These are phyloP conservation scores for Dendrothele bispora DNA, from an alignment of 768 basidiomycete genomes.

Conservation along the genomic window DNA sequence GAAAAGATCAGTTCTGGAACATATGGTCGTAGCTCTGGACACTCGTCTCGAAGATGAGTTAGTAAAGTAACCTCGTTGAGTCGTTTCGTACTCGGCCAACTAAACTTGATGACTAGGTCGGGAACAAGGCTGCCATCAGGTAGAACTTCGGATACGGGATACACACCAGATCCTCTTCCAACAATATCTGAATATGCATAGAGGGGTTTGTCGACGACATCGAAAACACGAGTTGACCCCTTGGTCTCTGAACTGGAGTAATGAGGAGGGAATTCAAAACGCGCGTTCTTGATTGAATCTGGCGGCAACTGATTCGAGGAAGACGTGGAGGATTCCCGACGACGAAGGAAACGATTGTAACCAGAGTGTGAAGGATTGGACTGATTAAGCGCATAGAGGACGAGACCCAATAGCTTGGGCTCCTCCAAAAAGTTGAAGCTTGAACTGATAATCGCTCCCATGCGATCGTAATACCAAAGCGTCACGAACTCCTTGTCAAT, in stretches of 20 bases:
- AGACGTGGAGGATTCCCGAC: not conserved
- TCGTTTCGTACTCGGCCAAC: not conserved
- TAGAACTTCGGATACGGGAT: no score
- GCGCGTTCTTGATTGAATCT: not conserved
- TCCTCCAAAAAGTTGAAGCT: slow-evolving; percentile 19
- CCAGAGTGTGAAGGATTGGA: slow-evolving; percentile 11
- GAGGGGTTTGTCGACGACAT: no score
- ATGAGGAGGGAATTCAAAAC: not conserved
- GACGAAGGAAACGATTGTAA: slow-evolving; percentile 14
- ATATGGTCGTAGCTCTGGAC: not conserved
- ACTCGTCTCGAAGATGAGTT: not conserved
- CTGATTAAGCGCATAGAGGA: slow-evolving; percentile 16
- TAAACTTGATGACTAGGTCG: not conserved
- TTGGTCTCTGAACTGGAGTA: no score
- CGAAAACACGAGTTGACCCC: no score
- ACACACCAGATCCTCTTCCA: no score
- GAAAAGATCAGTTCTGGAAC: not conserved
- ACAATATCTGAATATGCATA: no score
- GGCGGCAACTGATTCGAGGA: no score
- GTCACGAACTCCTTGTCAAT: slow-evolving; percentile 15
- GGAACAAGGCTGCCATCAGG: no score
- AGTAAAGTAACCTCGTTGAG: not conserved
- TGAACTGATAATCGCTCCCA: slow-evolving; percentile 16
- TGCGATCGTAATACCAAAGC: slow-evolving; percentile 27
- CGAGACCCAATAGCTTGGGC: slow-evolving; percentile 17